phyloP scores from a whole-genome alignment of 164 flowering plant genomes.

The Tinospora cordifolia region DNA sequence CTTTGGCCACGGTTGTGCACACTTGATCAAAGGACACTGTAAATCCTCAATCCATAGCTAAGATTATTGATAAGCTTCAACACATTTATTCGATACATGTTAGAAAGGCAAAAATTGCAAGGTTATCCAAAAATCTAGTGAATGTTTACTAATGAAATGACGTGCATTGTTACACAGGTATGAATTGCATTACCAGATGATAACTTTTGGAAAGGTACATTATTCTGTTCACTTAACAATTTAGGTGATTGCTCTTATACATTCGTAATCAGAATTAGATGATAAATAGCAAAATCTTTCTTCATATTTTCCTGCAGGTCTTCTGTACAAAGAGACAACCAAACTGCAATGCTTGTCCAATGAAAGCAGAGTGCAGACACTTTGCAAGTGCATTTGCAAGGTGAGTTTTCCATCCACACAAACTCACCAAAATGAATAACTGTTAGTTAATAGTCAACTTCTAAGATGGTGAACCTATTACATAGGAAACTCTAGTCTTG shows the following conservation, averaged over 20 bases:
- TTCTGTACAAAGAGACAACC: conserved; percentile 83
- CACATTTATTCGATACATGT: too few species aligned
- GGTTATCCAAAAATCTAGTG: too few species aligned
- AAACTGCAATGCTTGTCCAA: conserved; percentile 80
- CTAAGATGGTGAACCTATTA: not conserved
- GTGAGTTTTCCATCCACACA: conserved; percentile 21
- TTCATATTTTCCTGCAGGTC: conserved; percentile 38
- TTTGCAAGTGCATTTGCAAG: conserved; percentile 80
- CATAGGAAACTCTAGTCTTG: not conserved
- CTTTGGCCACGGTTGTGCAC: conserved; percentile 80
- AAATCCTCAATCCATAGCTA: conserved; percentile 17
- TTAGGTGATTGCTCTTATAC: not conserved
- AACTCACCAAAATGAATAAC: too few species aligned
- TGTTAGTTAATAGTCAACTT: not conserved
- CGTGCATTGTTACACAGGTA: conserved; percentile 37
- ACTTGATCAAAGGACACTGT: conserved; percentile 65
- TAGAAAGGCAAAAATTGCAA: not conserved
- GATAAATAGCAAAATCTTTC: not conserved
- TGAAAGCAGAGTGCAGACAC: conserved; percentile 81
- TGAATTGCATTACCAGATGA: conserved; percentile 85
- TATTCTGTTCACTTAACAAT: not conserved
- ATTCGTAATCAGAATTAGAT: not conserved
- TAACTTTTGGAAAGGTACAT: conserved; percentile 89
- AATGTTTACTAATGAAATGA: too few species aligned
- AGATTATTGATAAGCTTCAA: not conserved